Conservation (phyloP, 2,329 filamentous ascomycete genomes). For the Zelopaecilomyces penicillatus region DNA sequence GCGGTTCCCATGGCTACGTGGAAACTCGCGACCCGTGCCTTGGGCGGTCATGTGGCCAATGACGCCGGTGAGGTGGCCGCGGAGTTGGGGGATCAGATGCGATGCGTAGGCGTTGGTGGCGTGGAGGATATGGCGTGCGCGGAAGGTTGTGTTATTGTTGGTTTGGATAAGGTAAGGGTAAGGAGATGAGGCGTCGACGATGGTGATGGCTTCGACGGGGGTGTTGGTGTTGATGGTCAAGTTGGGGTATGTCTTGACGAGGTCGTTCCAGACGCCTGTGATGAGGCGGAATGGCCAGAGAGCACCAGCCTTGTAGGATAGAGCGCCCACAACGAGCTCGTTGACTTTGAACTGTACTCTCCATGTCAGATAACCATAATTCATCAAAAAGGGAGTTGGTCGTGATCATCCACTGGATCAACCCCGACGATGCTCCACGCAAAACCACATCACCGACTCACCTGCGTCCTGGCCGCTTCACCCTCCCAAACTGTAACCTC, state of each 20-base stretch:
- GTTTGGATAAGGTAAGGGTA: slow-evolving; percentile 37
- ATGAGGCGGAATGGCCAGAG: slow-evolving; percentile 45
- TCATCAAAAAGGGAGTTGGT: no score
- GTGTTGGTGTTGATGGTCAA: slow-evolving; percentile 33
- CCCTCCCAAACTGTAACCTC: slow-evolving; percentile 25
- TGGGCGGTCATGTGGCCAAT: slow-evolving; percentile 45
- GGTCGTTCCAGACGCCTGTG: slow-evolving; percentile 33
- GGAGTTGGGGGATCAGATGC: slow-evolving; percentile 42
- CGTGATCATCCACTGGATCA: no score
- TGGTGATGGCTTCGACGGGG: slow-evolving; percentile 21
- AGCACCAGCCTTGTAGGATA: slow-evolving; percentile 38
- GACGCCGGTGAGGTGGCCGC: slow-evolving; percentile 34
- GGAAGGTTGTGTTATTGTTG: slow-evolving; percentile 18
- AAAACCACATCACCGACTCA: slow-evolving; percentile 7
- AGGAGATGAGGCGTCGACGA: slow-evolving; percentile 4
- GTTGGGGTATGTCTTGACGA: slow-evolving; percentile 26
- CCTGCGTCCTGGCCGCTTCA: slow-evolving; percentile 23
- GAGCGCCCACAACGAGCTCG: slow-evolving; percentile 28
- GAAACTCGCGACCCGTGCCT: slow-evolving; percentile 27
- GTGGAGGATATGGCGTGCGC: slow-evolving; percentile 44
- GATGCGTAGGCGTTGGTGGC: slow-evolving; percentile 48
- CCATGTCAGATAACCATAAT: not conserved
- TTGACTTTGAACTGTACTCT: slow-evolving; percentile 26
- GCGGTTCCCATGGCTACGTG: slow-evolving; percentile 21
- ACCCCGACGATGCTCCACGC: not conserved